These are phyloP conservation scores for Acanthamoeba royreba DNA, from an alignment of 208 protist genomes.

Conservation along the genomic window DNA sequence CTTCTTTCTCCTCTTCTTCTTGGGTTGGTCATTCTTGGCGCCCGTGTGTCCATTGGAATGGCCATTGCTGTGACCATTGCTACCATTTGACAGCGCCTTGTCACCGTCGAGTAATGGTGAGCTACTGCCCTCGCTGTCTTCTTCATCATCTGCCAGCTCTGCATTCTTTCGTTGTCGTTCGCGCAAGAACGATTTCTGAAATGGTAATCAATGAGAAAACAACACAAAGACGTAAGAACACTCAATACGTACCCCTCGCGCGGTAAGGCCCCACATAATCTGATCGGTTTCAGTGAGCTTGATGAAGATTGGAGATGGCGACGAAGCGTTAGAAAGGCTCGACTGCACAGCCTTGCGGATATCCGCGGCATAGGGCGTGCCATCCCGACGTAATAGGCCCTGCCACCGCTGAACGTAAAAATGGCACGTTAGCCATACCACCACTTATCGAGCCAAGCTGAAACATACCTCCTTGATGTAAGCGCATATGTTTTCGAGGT, in stretches of 20 bases:
- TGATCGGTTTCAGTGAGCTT: background rate
- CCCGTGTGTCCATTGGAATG: background rate
- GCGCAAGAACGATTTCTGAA: background rate
- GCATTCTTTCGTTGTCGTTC: background rate
- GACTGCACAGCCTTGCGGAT: background rate
- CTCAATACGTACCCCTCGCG: background rate
- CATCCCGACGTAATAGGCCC: background rate
- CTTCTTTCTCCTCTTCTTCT: conserved; percentile 18
- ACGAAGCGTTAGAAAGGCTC: background rate
- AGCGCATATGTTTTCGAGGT: background rate
- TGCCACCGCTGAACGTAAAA: background rate
- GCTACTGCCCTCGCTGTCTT: background rate
- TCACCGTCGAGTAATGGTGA: background rate
- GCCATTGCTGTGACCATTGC: background rate
- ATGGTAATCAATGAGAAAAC: background rate
- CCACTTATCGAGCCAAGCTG: background rate
- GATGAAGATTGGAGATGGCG: background rate
- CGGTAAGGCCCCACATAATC: background rate
- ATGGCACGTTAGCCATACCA: background rate
- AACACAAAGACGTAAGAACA: background rate
- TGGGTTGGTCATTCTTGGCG: background rate
- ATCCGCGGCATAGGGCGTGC: background rate
- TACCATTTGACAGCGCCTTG: background rate
- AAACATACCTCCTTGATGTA: conserved; percentile 1
- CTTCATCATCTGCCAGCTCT: background rate